phyloP scores from a whole-genome alignment of 352 stramenopile genomes.

The Phytophthora citricola region DNA sequence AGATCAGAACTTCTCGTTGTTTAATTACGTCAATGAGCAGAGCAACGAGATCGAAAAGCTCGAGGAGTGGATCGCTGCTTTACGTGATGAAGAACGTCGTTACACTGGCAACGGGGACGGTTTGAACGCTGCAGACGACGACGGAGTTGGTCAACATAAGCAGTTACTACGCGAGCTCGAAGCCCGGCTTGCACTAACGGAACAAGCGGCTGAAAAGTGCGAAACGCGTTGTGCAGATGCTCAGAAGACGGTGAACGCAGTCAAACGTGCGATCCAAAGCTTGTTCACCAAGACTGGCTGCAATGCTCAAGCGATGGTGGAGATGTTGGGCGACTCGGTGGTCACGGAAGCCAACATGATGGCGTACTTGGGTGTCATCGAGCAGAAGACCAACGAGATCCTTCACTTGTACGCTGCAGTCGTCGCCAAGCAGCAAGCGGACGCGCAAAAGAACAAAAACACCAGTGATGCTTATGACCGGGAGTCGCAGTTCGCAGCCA shows the following conservation, averaged over 20 bases:
- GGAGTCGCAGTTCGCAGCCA: constrained; percentile 48
- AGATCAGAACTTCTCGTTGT: constrained; percentile 97
- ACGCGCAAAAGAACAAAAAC: constrained; percentile 39
- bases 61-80: constrained; percentile 78
- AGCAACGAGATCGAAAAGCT: constrained; percentile 94
- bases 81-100: constrained; percentile 87
- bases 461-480: constrained; percentile 49
- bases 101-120: constrained; percentile 85
- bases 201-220: constrained; percentile 90
- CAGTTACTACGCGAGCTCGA: constrained; percentile 91
- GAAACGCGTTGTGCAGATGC: constrained; percentile 91
- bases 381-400: constrained; percentile 94
- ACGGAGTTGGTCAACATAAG: constrained; percentile 91
- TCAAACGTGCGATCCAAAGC: constrained; percentile 86
- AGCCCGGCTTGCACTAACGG: constrained; percentile 70
- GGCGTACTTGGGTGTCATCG: constrained; percentile 94
- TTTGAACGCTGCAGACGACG: constrained; percentile 54
- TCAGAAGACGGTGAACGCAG: constrained; percentile 88
- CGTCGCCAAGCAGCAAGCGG: constrained; percentile 50
- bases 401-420: constrained; percentile 86
- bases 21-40: constrained; percentile 96
- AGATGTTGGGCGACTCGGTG: constrained; percentile 85
- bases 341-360: constrained; percentile 96
- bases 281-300: constrained; percentile 87
- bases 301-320: constrained; percentile 80